Evolutionary conservation across 352 stramenopile genomes (phyloP).

Genomic region (Globisporangium viniferum): DNA sequence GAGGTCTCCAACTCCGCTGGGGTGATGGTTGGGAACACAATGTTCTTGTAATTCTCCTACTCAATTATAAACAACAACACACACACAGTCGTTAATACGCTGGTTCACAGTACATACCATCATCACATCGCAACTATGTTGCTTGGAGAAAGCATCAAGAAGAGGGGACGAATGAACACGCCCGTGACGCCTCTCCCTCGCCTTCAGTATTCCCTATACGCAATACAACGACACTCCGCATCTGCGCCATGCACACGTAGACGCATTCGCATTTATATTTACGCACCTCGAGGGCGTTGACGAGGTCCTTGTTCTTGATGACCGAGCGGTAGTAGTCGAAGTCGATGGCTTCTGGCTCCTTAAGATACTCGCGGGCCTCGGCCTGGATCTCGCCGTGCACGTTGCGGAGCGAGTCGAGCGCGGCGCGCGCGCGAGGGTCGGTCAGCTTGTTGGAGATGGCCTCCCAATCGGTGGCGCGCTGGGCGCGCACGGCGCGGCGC

Average conservation of each 20-base stretch:
- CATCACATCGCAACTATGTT: not conserved
- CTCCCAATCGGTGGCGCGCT: conserved; percentile 68
- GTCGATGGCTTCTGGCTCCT: conserved; percentile 82
- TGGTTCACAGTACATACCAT: too few relatives aligned
- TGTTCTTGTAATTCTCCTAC: conserved; percentile 82
- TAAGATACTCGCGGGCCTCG: conserved; percentile 66
- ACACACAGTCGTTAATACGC: not conserved
- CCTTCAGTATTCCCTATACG: not conserved
- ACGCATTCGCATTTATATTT: not conserved
- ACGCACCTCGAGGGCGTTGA: conserved; percentile 68
- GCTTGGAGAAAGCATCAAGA: not conserved
- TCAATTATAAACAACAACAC: not conserved
- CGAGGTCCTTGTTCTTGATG: conserved; percentile 88
- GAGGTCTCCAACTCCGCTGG: conserved; percentile 65
- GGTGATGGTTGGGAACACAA: conserved; percentile 77
- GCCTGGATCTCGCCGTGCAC: conserved; percentile 75
- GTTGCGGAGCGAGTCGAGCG: conserved; percentile 75
- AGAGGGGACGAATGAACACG: not conserved
- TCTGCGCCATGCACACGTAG: not conserved
- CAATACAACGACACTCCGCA: not conserved
- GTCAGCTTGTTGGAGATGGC: conserved; percentile 70
- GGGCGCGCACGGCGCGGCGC: conserved; percentile 43
- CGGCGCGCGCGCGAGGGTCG: conserved; percentile 70
- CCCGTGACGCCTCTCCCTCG: not conserved
- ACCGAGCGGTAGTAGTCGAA: conserved; percentile 86